Percentiles rank a stretch among this genome's conserved stretches.
Conservation (phyloP, 1,284 basidiomycete genomes). For the Sporisorium iseilematis-ciliati region DNA sequence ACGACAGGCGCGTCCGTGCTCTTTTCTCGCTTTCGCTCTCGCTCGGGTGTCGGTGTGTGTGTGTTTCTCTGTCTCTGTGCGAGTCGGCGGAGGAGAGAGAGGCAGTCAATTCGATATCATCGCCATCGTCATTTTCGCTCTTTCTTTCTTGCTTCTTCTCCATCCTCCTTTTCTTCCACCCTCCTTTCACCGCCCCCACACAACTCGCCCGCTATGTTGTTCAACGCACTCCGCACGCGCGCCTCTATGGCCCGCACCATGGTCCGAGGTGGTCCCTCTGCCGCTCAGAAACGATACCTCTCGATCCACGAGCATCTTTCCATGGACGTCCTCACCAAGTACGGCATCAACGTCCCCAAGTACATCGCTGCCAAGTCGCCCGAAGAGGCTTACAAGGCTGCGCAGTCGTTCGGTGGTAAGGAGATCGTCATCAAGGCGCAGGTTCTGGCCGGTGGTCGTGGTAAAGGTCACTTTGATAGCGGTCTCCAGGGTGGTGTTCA, state of each 20-base stretch:
- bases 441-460: conserved; percentile 97
- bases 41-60: conserved; percentile 17
- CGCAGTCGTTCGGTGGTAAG: conserved; percentile 81
- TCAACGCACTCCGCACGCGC: conserved; percentile 61
- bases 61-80: background rate
- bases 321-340: conserved; percentile 95
- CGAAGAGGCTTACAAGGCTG: conserved; percentile 89
- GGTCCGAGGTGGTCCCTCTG: conserved; percentile 46
- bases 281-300: conserved; percentile 85
- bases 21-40: background rate
- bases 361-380: conserved; percentile 87
- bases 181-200: background rate
- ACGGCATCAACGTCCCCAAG: conserved; percentile 95
- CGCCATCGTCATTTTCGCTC: background rate
- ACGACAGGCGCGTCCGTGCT: conserved; percentile 10
- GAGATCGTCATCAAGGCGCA: conserved; percentile 86
- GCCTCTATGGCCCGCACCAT: conserved; percentile 55
- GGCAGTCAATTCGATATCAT: conserved; percentile 12
- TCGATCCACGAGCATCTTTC: conserved; percentile 99
- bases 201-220: conserved; percentile 21
- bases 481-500: conserved; percentile 98
- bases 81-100: no score
- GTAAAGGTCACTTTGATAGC: conserved; percentile 96
- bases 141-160: background rate
- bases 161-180: conserved; percentile 8